A percentile compares a stretch with the other conserved stretches of the same genome.
phyloP scores from a whole-genome alignment of 129 eudicot genomes.

The Artemisia argyi region DNA sequence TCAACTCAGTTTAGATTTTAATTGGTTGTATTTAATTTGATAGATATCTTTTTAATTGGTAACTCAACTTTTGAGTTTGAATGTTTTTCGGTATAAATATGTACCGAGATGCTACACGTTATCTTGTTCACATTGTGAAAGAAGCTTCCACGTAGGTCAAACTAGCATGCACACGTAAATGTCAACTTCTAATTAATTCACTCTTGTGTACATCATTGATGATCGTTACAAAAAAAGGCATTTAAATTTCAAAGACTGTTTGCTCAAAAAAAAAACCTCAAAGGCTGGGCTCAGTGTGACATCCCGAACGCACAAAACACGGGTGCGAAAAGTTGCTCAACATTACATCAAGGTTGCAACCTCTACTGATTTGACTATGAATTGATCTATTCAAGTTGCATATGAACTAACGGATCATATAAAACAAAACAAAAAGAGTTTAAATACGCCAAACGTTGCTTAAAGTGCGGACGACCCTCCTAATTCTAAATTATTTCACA shows the following conservation, averaged over 20 bases:
- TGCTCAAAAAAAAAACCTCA: no score
- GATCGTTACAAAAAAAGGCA: background rate
- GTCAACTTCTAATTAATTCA: background rate
- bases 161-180: background rate
- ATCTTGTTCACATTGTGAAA: no score
- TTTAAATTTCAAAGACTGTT: background rate
- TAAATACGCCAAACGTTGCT: background rate
- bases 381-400: no score
- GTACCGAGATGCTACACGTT: no score
- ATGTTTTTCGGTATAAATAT: no score
- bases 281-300: background rate
- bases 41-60: no score
- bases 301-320: background rate
- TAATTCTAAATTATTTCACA: background rate
- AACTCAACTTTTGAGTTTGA: no score
- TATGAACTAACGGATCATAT: no score
- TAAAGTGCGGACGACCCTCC: background rate
- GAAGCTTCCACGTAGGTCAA: background rate
- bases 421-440: background rate
- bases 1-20: no score
- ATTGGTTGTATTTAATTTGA: no score
- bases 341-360: background rate
- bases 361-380: no score
- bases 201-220: background rate
- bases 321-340: background rate